These are phyloP conservation scores for Acanthamoeba rhysodes DNA, from an alignment of 208 protist species.

Conservation along the genomic window DNA sequence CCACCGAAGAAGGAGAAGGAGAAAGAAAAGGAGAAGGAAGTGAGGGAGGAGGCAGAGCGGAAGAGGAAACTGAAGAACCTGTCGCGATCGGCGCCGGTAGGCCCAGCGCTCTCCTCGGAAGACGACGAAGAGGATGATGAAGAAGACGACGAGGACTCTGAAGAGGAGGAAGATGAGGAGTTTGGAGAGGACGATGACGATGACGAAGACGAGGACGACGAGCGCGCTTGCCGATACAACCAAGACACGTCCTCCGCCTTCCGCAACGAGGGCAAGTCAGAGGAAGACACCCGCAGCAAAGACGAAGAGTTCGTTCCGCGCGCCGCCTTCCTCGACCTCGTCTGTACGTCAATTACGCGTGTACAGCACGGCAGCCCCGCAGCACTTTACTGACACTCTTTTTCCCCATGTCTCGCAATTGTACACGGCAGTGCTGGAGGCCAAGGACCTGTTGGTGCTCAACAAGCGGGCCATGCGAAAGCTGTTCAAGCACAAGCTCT, in stretches of 20 bases:
- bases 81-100: not conserved
- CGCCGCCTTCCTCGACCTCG: not conserved
- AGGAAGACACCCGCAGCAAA: too few species aligned
- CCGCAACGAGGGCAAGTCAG: too few species aligned
- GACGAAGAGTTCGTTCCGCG: slow-evolving; percentile 2
- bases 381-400: too few species aligned
- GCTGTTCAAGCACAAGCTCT: slow-evolving; percentile 26
- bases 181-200: not conserved
- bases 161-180: not conserved
- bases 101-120: not conserved
- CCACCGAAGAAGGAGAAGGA: not conserved
- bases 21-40: not conserved
- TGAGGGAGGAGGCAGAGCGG: not conserved
- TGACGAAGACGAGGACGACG: not conserved
- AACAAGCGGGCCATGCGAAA: slow-evolving; percentile 43
- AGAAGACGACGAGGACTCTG: not conserved
- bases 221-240: not conserved
- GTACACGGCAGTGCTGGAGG: not conserved
- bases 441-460: slow-evolving; percentile 11
- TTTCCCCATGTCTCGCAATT: not conserved
- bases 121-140: not conserved
- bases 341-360: not conserved
- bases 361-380: too few species aligned
- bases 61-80: slow-evolving; percentile 9
- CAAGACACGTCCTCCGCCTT: not conserved